These are phyloP conservation scores for Hypericum perforatum DNA, from an alignment of 345 rosid genomes.

Conservation along the genomic window DNA sequence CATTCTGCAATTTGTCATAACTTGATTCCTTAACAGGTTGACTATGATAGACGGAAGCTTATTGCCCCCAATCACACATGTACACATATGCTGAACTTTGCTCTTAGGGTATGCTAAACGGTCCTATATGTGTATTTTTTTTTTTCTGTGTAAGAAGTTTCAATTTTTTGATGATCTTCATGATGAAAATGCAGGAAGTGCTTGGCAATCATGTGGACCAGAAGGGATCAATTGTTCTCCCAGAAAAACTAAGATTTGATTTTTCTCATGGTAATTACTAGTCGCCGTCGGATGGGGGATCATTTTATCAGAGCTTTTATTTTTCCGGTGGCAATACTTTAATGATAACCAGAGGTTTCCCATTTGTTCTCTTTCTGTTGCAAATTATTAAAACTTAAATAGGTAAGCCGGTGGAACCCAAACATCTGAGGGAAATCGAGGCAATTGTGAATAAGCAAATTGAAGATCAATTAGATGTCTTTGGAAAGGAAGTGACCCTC, in stretches of 20 bases:
- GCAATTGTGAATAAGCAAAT: constrained; percentile 84
- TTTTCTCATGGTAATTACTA: constrained; percentile 75
- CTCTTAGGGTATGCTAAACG: constrained; percentile 54
- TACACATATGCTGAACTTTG: constrained; percentile 94
- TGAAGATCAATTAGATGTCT: constrained; percentile 75
- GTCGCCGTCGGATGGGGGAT: too few relatives aligned
- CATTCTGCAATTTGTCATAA: background rate
- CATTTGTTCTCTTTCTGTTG: constrained; percentile 4
- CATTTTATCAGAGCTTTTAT: background rate
- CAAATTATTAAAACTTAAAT: constrained; percentile 10
- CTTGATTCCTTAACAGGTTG: constrained; percentile 46
- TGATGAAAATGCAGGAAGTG: constrained; percentile 53
- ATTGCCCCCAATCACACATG: constrained; percentile 99
- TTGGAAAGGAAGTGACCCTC: constrained; percentile 61
- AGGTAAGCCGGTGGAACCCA: constrained; percentile 86
- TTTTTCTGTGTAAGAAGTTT: background rate
- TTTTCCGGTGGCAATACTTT: background rate
- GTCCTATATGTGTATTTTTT: background rate
- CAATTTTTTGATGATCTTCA: constrained; percentile 4
- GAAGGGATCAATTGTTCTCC: constrained; percentile 96
- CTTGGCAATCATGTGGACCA: constrained; percentile 95
- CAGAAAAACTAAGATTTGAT: constrained; percentile 92
- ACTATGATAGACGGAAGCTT: constrained; percentile 80
- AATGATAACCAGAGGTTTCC: background rate
- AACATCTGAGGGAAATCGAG: constrained; percentile 65